Percentiles rank a stretch among this genome's conserved stretches.
phyloP scores from a whole-genome alignment of 208 protist genomes.

The Crithidia thermophila region DNA sequence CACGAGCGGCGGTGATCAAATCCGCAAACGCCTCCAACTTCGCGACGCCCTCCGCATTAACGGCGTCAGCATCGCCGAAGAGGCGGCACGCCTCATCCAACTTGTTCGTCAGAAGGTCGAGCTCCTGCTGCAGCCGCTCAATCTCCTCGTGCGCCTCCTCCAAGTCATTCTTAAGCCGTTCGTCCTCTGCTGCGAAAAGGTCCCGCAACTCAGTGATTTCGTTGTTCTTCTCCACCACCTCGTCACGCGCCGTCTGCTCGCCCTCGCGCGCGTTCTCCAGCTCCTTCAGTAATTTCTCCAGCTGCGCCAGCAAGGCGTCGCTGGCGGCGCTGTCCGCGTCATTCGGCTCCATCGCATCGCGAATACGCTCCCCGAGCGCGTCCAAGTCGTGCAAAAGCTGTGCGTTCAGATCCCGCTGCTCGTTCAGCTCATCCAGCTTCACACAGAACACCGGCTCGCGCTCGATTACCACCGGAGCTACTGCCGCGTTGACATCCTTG shows the following conservation, averaged over 20 bases:
- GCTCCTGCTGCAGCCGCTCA: conserved; percentile 37
- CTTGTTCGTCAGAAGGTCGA: conserved; percentile 38
- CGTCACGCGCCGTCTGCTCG: conserved; percentile 16
- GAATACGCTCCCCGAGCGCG: conserved; percentile 27
- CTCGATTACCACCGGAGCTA: conserved; percentile 8
- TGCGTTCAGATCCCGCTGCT: conserved; percentile 28
- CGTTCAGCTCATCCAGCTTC: conserved; percentile 36
- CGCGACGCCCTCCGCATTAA: conserved; percentile 26
- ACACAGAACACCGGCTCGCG: conserved; percentile 36
- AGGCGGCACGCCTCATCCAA: conserved; percentile 40
- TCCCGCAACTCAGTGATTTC: conserved; percentile 26
- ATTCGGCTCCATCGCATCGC: conserved; percentile 19
- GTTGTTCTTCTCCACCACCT: conserved; percentile 10
- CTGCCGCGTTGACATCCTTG: not conserved
- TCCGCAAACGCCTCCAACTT: conserved; percentile 43
- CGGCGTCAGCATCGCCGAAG: conserved; percentile 31
- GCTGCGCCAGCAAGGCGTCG: conserved; percentile 32
- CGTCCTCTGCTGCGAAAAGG: conserved; percentile 27
- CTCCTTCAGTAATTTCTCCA: conserved; percentile 42
- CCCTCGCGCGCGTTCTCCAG: conserved; percentile 16
- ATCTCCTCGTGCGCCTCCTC: conserved; percentile 24
- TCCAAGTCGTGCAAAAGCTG: conserved; percentile 28
- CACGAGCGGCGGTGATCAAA: conserved; percentile 24
- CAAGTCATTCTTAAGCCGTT: conserved; percentile 30
- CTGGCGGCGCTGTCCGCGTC: not conserved